Evolutionary conservation across 139 green algal genomes (phyloP).

Genomic region (Chlamydomonas eustigma): DNA sequence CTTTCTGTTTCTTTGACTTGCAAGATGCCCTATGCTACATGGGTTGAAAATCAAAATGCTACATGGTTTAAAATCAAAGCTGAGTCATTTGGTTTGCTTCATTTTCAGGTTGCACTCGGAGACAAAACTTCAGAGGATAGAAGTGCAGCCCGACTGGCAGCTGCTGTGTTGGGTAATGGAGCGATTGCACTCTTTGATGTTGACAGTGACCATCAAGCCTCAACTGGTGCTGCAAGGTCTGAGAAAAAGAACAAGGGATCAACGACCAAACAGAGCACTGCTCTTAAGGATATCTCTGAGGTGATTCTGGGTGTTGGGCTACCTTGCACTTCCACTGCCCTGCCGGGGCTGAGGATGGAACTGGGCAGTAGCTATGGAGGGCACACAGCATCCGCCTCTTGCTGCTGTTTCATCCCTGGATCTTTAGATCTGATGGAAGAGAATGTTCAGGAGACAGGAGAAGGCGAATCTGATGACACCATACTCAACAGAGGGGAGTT

Average conservation of each 20-base stretch:
- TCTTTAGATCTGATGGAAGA: background rate
- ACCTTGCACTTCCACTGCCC: background rate
- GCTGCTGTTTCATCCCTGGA: slow-evolving; percentile 20
- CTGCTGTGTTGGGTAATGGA: background rate
- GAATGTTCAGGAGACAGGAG: too few relatives aligned
- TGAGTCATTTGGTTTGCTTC: too few relatives aligned
- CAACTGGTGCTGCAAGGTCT: background rate
- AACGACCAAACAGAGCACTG: too few relatives aligned
- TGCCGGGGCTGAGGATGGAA: slow-evolving; percentile 16
- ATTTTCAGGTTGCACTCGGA: slow-evolving; percentile 16
- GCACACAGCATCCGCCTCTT: slow-evolving; percentile 49
- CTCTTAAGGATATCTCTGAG: too few relatives aligned
- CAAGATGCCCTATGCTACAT: too few relatives aligned
- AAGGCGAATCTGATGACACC: background rate
- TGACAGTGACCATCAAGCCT: background rate
- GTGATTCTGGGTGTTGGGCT: too few relatives aligned
- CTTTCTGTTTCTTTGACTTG: too few relatives aligned
- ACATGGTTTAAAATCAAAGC: too few relatives aligned
- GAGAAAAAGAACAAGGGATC: background rate
- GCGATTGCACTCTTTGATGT: background rate
- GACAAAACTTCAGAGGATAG: background rate
- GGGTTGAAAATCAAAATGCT: too few relatives aligned
- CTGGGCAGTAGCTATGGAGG: slow-evolving; percentile 23
- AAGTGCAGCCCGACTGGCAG: background rate
- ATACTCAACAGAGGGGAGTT: background rate